Conservation (phyloP, 176 grass and related monocot species). For the Tillandsia leiboldiana region DNA sequence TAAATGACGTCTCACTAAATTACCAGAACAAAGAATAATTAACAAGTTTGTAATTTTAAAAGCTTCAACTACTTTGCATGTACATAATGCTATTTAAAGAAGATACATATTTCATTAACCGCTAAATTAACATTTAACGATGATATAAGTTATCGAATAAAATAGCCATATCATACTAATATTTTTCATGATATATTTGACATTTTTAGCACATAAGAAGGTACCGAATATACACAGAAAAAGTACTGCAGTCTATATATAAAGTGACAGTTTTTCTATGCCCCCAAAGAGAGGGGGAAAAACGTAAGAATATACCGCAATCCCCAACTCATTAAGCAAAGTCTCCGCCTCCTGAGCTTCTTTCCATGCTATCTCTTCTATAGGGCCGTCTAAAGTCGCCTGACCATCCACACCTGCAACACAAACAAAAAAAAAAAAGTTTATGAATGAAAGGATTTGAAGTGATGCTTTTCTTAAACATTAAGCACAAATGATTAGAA, state of each 20-base stretch:
- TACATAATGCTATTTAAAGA: background rate
- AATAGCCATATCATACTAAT: background rate
- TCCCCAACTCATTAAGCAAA: conserved; percentile 67
- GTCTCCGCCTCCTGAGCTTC: conserved; percentile 66
- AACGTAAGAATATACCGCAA: conserved; percentile 53
- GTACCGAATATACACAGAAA: background rate
- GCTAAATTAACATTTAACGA: background rate
- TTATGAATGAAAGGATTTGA: background rate
- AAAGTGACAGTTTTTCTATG: background rate
- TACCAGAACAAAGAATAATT: background rate
- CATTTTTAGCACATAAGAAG: conserved; percentile 1
- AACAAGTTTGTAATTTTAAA: too few species aligned
- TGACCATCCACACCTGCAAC: conserved; percentile 49
- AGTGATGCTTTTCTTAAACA: background rate
- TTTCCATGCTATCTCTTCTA: conserved; percentile 88
- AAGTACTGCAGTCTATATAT: background rate
- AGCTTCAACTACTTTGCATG: background rate
- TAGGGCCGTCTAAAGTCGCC: conserved; percentile 57
- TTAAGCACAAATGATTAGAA: background rate
- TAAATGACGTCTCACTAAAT: background rate
- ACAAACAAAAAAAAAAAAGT: conserved; percentile 1
- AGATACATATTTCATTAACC: background rate
- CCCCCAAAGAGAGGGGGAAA: too few species aligned
- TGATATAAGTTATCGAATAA: background rate
- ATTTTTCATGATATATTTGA: background rate